phyloP scores from a whole-genome alignment of 83 land plant genomes.

The Thuja plicata region DNA sequence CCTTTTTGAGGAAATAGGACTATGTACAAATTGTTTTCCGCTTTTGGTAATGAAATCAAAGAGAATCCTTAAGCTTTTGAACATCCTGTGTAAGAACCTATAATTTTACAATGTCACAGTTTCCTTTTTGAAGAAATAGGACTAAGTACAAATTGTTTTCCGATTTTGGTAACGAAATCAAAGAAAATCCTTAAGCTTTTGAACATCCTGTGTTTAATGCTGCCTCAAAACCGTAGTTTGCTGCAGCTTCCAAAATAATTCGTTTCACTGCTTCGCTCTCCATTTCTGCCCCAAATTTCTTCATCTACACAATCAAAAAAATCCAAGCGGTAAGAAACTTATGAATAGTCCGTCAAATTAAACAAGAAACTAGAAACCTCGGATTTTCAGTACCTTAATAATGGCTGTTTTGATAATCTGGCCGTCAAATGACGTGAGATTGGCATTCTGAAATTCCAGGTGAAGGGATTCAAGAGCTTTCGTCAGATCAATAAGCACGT shows the following conservation, averaged over 20 bases:
- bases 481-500: slow-evolving; percentile 36
- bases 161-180: no score
- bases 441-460: slow-evolving; percentile 39
- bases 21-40: no score
- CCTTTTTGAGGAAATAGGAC: no score
- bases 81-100: no score
- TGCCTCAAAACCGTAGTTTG: neutral
- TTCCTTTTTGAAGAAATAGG: no score
- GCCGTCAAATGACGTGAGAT: slow-evolving; percentile 38
- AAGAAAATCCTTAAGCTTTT: no score
- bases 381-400: slow-evolving; percentile 24
- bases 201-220: neutral
- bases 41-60: no score
- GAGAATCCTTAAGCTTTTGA: no score
- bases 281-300: neutral
- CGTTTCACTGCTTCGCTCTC: neutral
- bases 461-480: slow-evolving; percentile 39
- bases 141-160: no score
- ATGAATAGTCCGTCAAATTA: neutral
- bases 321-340: neutral
- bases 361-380: neutral
- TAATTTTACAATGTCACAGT: no score
- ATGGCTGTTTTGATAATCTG: slow-evolving; percentile 32
- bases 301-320: neutral
- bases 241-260: neutral